Conservation (phyloP, 2,329 filamentous ascomycete species). For the Apiospora rasikravindrae region DNA sequence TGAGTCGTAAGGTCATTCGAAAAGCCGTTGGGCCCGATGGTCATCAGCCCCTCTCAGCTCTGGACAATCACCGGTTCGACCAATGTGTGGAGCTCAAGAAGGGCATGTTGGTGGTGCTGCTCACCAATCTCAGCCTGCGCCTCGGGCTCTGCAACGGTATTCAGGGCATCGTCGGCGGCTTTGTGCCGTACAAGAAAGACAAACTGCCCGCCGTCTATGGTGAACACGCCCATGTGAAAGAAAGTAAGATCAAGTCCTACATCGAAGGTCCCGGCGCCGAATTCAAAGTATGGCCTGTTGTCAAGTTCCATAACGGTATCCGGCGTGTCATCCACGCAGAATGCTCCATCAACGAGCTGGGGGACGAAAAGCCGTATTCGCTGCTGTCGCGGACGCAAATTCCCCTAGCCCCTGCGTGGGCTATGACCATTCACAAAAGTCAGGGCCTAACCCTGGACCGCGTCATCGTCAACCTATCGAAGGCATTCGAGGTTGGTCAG, state of each 20-base stretch:
- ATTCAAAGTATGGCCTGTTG: conserved; percentile 53
- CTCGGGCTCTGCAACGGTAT: conserved; percentile 52
- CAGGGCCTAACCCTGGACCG: conserved; percentile 67
- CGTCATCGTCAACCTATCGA: conserved; percentile 57
- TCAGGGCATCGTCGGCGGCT: conserved; percentile 51
- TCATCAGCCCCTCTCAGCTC: conserved; percentile 39
- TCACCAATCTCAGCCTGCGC: conserved; percentile 53
- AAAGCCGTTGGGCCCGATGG: conserved; percentile 26
- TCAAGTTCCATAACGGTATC: conserved; percentile 56
- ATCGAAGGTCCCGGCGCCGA: conserved; percentile 36
- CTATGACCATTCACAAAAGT: conserved; percentile 67
- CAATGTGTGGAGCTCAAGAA: conserved; percentile 50
- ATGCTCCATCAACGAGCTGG: conserved; percentile 54
- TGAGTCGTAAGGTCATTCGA: conserved; percentile 19
- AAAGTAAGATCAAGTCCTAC: conserved; percentile 45
- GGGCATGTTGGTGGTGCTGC: conserved; percentile 58
- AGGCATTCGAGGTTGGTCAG: conserved; percentile 59
- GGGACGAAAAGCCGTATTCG: conserved; percentile 50
- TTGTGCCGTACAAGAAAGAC: conserved; percentile 41
- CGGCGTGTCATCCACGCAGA: conserved; percentile 54
- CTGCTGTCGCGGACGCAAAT: conserved; percentile 62
- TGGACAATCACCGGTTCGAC: conserved; percentile 56
- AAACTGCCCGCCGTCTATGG: conserved; percentile 43
- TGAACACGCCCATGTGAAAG: conserved; percentile 42
- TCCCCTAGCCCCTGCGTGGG: conserved; percentile 65